phyloP scores from a whole-genome alignment of 495 filamentous ascomycete genomes.

The Daldinia childiae region DNA sequence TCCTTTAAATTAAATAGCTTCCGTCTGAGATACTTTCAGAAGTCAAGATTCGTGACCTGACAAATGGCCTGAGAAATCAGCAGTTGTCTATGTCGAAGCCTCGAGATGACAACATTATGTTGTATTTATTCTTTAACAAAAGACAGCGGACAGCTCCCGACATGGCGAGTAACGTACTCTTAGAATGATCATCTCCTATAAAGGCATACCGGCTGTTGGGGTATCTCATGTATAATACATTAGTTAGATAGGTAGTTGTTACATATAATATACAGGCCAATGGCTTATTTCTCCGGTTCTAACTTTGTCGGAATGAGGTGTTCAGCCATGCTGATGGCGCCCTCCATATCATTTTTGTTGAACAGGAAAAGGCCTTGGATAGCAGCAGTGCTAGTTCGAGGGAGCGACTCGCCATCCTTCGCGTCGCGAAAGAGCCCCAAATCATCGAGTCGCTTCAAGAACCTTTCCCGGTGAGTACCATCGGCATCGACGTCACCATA shows the following conservation, averaged over 20 bases:
- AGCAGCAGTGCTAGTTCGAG: conserved; percentile 80
- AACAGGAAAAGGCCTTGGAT: conserved; percentile 94
- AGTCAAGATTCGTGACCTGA: not conserved
- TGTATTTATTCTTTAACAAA: not conserved
- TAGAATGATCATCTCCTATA: not conserved
- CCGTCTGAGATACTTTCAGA: not conserved
- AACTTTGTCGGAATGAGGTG: conserved; percentile 66
- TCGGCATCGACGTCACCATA: conserved; percentile 82
- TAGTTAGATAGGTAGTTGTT: not conserved
- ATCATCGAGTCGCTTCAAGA: conserved; percentile 59
- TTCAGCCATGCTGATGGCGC: conserved; percentile 82
- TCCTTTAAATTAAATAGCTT: too few species aligned
- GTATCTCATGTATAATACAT: conserved; percentile 42
- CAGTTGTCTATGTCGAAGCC: not conserved
- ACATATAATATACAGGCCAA: conserved; percentile 17
- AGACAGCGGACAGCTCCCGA: not conserved
- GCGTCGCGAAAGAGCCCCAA: conserved; percentile 59
- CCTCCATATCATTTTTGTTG: conserved; percentile 89
- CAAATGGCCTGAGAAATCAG: too few species aligned
- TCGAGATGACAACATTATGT: not conserved
- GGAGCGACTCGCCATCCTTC: conserved; percentile 52
- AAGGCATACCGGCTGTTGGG: conserved; percentile 7
- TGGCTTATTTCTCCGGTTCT: conserved; percentile 52
- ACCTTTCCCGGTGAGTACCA: conserved; percentile 63
- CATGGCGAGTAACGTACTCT: not conserved